Base-by-base conservation (phyloP, 2,329 filamentous ascomycete genomes). In the Aspergillus novoparasiticus region DNA sequence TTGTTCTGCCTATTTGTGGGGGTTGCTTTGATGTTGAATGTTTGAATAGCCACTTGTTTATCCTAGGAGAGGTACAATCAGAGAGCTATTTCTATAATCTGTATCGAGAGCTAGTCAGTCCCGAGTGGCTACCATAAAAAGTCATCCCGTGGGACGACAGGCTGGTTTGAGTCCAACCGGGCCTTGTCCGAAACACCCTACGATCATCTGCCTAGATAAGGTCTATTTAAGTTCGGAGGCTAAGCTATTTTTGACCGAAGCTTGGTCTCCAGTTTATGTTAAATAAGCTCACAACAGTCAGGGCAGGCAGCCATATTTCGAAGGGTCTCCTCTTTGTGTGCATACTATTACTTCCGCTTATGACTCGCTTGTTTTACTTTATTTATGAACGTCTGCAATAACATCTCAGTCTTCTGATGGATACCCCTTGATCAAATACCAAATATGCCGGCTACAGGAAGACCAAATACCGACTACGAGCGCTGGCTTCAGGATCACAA, bases 391-490 rank as follows among this genome's bases (percentile, higher is more conserved):
- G 21, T 51, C 12, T 5, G 1, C 2, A 2, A 19, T 0, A 32
- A 14, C 12, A 32, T 12, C 4, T 23, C 11, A 8, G 6, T 10
- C 26, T 30, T 14, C 11, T 19, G 10, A 30, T 11, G 30, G 26
- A n/a, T 19, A 51, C 6, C 6, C 28, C 6, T 5, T 30, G 10
- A 6, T 34, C 16, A 23, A 3, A 16, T 28, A 41, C 32, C 28
- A 16, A 51, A 48, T 21, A 59, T 59, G 57, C 57, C 45, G 12
- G 23, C 57, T 11, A 39, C 45, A 21, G 28, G 21, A 32, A 50
- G 58, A 43, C 58, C 58, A 6, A 54, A 59, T 28, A 59, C 58
- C 21, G 58, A 59, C 36, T 54, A 59, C 26, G 58, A 59, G 26
- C 58, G 58, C 23, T 59, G 58, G 58, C 48, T 54, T 11, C 58